Evolutionary conservation across 129 eudicot genomes (phyloP).

Genomic region (Helianthus tuberosus): DNA sequence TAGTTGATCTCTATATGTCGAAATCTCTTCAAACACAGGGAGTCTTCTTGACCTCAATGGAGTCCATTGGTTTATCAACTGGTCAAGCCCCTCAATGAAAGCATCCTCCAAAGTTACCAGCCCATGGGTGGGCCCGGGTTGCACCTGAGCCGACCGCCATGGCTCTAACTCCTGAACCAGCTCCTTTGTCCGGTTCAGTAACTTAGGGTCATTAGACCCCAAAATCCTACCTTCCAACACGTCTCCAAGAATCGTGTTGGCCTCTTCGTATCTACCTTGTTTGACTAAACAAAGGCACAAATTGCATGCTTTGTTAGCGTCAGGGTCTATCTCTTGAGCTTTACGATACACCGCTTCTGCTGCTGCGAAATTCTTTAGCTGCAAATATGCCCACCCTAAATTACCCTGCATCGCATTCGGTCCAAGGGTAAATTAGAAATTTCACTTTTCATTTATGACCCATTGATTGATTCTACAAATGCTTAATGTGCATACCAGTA

Average conservation of each 20-base stretch:
- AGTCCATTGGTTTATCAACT: conserved; percentile 61
- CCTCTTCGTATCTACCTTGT: conserved; percentile 54
- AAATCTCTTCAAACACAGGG: conserved; percentile 76
- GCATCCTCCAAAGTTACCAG: conserved; percentile 49
- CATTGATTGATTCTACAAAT: background rate
- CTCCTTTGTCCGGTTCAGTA: conserved; percentile 51
- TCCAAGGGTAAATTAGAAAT: conserved; percentile 16
- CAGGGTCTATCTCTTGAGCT: conserved; percentile 78
- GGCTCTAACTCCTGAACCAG: conserved; percentile 66
- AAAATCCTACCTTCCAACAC: conserved; percentile 51
- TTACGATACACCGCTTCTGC: conserved; percentile 76
- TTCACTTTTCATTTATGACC: background rate
- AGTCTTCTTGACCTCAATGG: conserved; percentile 66
- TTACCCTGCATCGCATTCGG: conserved; percentile 59
- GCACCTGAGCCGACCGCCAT: conserved; percentile 30
- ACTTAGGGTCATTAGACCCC: conserved; percentile 67
- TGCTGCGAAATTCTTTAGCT: conserved; percentile 57
- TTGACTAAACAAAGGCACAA: conserved; percentile 63
- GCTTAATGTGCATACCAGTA: conserved; percentile 51
- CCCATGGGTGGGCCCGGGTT: conserved; percentile 28
- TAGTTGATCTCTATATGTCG: conserved; percentile 70
- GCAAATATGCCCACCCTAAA: conserved; percentile 89
- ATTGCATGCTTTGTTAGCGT: conserved; percentile 81
- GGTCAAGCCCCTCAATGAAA: conserved; percentile 67
- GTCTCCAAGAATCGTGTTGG: conserved; percentile 45